A percentile compares a stretch with the other conserved stretches of the same genome.
These are phyloP conservation scores for Borovskyia barvae DNA, from an alignment of 208 protist genomes.

Conservation along the genomic window DNA sequence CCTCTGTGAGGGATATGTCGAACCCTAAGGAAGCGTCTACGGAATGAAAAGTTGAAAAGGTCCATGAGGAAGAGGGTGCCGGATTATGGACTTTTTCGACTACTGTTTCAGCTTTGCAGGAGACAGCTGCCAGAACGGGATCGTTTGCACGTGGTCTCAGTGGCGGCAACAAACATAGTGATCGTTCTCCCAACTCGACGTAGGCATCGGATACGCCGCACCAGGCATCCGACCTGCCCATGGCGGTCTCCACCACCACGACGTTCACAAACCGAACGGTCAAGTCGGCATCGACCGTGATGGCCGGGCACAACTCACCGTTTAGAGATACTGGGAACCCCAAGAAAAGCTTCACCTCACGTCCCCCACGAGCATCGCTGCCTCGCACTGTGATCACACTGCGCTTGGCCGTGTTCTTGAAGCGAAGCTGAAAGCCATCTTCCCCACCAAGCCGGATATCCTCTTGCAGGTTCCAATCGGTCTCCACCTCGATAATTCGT, in stretches of 20 bases:
- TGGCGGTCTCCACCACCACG: neutral
- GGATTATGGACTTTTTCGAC: neutral
- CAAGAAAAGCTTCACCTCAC: neutral
- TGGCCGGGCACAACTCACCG: conserved; percentile 17
- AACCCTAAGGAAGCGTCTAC: conserved; percentile 11
- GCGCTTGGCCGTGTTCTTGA: conserved; percentile 8
- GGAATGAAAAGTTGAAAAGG: neutral
- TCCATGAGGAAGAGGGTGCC: neutral
- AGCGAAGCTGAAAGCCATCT: conserved; percentile 16
- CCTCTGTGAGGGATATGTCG: neutral
- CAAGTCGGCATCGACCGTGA: conserved; percentile 19
- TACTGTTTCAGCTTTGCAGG: neutral
- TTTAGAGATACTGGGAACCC: conserved; percentile 9
- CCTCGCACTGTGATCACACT: conserved; percentile 27
- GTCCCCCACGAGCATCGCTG: neutral
- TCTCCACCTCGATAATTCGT: conserved; percentile 15
- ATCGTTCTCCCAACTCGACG: conserved; percentile 18
- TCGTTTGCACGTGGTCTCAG: no score
- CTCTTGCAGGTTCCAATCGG: conserved; percentile 13
- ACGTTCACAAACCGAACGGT: conserved; percentile 27
- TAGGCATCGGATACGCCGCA: neutral
- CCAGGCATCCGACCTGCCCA: neutral
- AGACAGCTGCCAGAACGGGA: no score
- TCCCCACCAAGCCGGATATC: conserved; percentile 21
- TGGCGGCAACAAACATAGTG: conserved; percentile 21